A percentile compares a stretch with the other conserved stretches of the same genome.
These are phyloP conservation scores for Cladosporium austrohemisphaericum DNA, from an alignment of 2,329 filamentous ascomycete genomes.

Conservation along the genomic window DNA sequence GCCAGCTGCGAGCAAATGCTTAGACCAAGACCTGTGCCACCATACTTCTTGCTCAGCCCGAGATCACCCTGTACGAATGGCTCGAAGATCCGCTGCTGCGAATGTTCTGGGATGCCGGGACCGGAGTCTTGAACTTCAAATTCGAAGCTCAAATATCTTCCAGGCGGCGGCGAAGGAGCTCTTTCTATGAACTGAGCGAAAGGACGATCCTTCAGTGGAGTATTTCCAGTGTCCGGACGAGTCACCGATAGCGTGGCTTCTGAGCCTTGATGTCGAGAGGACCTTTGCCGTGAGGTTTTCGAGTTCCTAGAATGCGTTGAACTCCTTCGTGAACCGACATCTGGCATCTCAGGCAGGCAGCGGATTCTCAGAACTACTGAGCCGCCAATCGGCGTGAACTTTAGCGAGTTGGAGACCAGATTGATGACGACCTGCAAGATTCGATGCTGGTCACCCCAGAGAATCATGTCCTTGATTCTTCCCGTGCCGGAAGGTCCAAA, in stretches of 20 bases:
- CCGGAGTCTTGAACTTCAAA: conserved; percentile 88
- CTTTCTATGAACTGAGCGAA: conserved; percentile 36
- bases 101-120: conserved; percentile 73
- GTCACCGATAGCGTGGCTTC: neutral
- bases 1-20: conserved; percentile 88
- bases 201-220: conserved; percentile 14
- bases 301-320: conserved; percentile 33
- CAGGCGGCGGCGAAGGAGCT: conserved; percentile 49
- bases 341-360: conserved; percentile 61
- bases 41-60: conserved; percentile 82
- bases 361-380: conserved; percentile 72
- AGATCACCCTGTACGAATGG: conserved; percentile 93
- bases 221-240: neutral
- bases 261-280: conserved; percentile 16
- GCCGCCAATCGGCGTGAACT: conserved; percentile 78
- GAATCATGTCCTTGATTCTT: conserved; percentile 74
- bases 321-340: conserved; percentile 42
- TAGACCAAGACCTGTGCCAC: conserved; percentile 80
- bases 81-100: conserved; percentile 83
- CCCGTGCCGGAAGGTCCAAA: conserved; percentile 54
- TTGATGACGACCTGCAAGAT: conserved; percentile 94
- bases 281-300: conserved; percentile 15
- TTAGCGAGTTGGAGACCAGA: conserved; percentile 84
- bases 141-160: conserved; percentile 70
- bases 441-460: conserved; percentile 90